These are phyloP conservation scores for Stereocaulon alpinum DNA, from an alignment of 495 filamentous ascomycete species.

Conservation along the genomic window DNA sequence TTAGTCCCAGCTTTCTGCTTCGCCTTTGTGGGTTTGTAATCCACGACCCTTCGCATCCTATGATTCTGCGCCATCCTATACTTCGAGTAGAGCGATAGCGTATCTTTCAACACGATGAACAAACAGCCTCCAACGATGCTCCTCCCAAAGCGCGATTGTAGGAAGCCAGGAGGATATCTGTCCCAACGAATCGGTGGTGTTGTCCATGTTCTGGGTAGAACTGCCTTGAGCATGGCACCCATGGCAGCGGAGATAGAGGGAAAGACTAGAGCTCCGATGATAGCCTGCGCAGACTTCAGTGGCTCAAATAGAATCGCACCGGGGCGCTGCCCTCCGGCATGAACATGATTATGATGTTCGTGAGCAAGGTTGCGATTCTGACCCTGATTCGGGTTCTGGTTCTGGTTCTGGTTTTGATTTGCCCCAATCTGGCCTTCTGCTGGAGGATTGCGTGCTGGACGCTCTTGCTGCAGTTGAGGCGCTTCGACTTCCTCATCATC, in stretches of 20 bases:
- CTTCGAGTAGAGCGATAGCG: slow-evolving; percentile 60
- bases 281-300: slow-evolving; percentile 36
- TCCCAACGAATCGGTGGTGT: slow-evolving; percentile 31
- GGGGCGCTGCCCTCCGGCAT: slow-evolving; percentile 2
- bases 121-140: slow-evolving; percentile 72
- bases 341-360: not conserved
- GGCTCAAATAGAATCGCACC: slow-evolving; percentile 42
- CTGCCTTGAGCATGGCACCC: slow-evolving; percentile 54
- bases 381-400: slow-evolving; percentile 5
- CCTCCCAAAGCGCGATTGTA: slow-evolving; percentile 68
- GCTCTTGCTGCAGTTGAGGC: slow-evolving; percentile 25
- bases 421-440: slow-evolving; percentile 20
- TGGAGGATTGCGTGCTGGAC: slow-evolving; percentile 25
- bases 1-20: not conserved
- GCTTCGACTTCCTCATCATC: slow-evolving; percentile 36
- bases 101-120: slow-evolving; percentile 69
- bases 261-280: slow-evolving; percentile 54
- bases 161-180: slow-evolving; percentile 40
- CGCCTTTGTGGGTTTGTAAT: slow-evolving; percentile 43
- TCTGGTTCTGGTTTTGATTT: slow-evolving; percentile 12
- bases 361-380: slow-evolving; percentile 3
- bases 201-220: slow-evolving; percentile 55
- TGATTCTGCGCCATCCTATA: slow-evolving; percentile 63
- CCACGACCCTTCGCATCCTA: slow-evolving; percentile 52
- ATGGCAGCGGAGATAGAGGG: slow-evolving; percentile 52